Conservation (phyloP, 169 alveolate genomes). For the Eimeria tenella region DNA sequence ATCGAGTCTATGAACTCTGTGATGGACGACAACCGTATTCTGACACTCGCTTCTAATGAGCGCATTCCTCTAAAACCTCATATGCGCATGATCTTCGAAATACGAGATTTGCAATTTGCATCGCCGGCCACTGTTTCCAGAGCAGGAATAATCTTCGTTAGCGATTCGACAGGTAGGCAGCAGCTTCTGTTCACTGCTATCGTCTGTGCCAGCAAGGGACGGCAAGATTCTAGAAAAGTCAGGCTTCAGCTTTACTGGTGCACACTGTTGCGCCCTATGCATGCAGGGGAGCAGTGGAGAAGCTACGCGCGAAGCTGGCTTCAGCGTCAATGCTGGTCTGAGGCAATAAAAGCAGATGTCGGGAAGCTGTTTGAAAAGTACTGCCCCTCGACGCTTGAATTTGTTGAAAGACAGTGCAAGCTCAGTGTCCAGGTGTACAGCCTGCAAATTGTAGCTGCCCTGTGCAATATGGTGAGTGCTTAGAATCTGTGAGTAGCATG, state of each 20-base stretch:
- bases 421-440: conserved; percentile 91
- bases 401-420: conserved; percentile 91
- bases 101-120: conserved; percentile 97
- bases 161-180: conserved; percentile 85
- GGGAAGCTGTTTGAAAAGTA: conserved; percentile 93
- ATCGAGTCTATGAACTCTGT: conserved; percentile 97
- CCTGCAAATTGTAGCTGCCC: conserved; percentile 88
- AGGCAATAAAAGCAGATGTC: conserved; percentile 90
- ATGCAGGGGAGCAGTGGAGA: conserved; percentile 95
- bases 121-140: conserved; percentile 98
- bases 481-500: neutral
- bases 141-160: conserved; percentile 97
- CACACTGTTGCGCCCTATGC: too few relatives aligned
- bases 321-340: conserved; percentile 80
- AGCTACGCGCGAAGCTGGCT: conserved; percentile 96
- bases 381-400: conserved; percentile 92
- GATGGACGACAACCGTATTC: conserved; percentile 97
- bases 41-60: conserved; percentile 96
- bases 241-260: too few relatives aligned
- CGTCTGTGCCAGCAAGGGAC: neutral
- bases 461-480: conserved; percentile 89
- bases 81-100: conserved; percentile 97
- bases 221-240: too few relatives aligned
- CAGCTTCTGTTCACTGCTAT: neutral
- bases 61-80: conserved; percentile 95